Percentiles rank a stretch among this genome's conserved stretches.
Evolutionary conservation across 1,284 basidiomycete genomes (phyloP).

Genomic region (Sanghuangporus baumii): DNA sequence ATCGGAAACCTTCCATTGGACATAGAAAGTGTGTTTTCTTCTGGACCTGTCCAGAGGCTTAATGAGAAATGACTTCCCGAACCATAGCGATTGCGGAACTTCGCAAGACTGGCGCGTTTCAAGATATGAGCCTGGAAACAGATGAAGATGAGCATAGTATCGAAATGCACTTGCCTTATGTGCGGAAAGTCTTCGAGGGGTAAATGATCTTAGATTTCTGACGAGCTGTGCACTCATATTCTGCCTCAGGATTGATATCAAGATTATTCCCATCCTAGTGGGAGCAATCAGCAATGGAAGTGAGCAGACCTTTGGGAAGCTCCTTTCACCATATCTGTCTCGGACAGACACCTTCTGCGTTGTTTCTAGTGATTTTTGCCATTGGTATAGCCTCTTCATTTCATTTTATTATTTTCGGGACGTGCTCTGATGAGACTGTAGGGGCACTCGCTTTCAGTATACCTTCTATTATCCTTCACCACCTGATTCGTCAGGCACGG

Average conservation of each 20-base stretch:
- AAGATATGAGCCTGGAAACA: conserved; percentile 55
- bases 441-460: conserved; percentile 88
- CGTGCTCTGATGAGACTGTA: conserved; percentile 28
- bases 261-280: conserved; percentile 88
- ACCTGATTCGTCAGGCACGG: conserved; percentile 35
- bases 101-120: conserved; percentile 64
- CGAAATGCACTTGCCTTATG: conserved; percentile 96
- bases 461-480: conserved; percentile 84
- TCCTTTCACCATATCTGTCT: conserved; percentile 78
- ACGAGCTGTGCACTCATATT: neutral
- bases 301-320: conserved; percentile 59
- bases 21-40: conserved; percentile 56
- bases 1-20: conserved; percentile 82
- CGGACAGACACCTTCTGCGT: conserved; percentile 82
- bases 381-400: conserved; percentile 58
- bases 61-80: conserved; percentile 1
- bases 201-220: conserved; percentile 30
- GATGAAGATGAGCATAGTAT: conserved; percentile 97
- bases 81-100: conserved; percentile 65
- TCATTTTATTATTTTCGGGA: neutral
- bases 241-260: conserved; percentile 56
- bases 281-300: conserved; percentile 67
- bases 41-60: neutral
- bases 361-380: conserved; percentile 96
- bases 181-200: conserved; percentile 84